Conservation (phyloP, 768 basidiomycete species). For the Lentinula raphanica region DNA sequence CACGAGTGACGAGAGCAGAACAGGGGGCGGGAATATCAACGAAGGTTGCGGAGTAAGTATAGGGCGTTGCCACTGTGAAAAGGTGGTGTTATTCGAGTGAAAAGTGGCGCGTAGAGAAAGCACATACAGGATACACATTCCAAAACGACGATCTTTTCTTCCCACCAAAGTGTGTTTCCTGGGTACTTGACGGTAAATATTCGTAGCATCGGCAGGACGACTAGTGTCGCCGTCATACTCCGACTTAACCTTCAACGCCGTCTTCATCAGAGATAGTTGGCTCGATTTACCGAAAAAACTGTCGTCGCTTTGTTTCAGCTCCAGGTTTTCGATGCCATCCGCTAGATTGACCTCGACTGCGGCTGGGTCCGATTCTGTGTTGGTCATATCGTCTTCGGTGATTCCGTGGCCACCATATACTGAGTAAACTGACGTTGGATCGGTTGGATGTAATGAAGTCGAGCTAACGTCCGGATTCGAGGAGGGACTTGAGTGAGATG, state of each 20-base stretch:
- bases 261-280: conserved; percentile 28
- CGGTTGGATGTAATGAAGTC: not conserved
- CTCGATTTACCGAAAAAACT: conserved; percentile 30
- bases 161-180: not conserved
- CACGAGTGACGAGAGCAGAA: conserved; percentile 50
- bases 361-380: not conserved
- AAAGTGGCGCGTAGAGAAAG: not conserved
- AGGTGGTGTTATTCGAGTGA: too few species aligned
- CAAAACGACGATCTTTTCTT: conserved; percentile 17
- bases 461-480: not conserved
- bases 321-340: not conserved
- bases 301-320: not conserved
- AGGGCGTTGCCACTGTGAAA: not conserved
- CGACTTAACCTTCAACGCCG: conserved; percentile 26
- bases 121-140: conserved; percentile 20
- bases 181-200: not conserved
- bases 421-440: not conserved
- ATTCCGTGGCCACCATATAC: not conserved
- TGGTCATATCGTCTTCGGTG: not conserved
- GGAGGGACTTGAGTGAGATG: not conserved
- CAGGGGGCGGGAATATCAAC: conserved; percentile 42
- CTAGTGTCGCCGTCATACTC: conserved; percentile 2
- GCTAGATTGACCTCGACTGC: not conserved
- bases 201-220: not conserved
- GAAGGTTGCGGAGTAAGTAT: not conserved